Percentiles rank a stretch among this genome's conserved stretches.
Evolutionary conservation across 2,329 filamentous ascomycete species (phyloP).

Genomic region (Orbilia blumenaviensis): DNA sequence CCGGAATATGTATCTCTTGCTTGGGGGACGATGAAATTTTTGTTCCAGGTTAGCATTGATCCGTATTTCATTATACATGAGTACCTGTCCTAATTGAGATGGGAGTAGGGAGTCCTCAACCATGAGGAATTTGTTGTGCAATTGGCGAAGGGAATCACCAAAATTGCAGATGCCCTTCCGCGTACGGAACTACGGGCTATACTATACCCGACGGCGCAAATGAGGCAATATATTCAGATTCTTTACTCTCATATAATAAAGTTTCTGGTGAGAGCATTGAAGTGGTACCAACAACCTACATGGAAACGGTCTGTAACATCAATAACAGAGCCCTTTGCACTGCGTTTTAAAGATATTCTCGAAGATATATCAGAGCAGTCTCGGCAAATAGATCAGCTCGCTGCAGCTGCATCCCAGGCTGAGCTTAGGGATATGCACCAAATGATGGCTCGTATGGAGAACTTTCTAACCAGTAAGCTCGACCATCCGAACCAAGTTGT

Average conservation of each 20-base stretch:
- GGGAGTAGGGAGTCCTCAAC: not conserved
- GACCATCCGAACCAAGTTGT: not conserved
- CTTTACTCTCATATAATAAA: not conserved
- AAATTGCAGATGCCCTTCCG: not conserved
- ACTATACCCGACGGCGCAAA: not conserved
- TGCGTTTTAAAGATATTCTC: constrained; percentile 1
- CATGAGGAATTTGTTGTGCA: not conserved
- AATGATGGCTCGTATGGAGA: not conserved
- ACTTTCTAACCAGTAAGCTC: not conserved
- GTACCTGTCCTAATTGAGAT: not conserved
- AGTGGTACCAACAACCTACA: constrained; percentile 2
- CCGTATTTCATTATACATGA: too few species aligned
- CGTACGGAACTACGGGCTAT: not conserved
- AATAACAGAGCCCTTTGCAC: not conserved
- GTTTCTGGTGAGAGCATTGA: not conserved
- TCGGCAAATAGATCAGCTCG: not conserved
- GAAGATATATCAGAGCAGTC: constrained; percentile 2
- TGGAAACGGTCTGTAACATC: not conserved
- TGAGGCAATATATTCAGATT: not conserved
- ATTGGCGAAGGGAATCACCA: not conserved
- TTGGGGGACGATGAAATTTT: not conserved
- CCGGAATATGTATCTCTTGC: not conserved
- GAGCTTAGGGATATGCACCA: constrained; percentile 15
- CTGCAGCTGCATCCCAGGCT: not conserved
- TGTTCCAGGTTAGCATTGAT: not conserved